Conservation (phyloP, 2,329 filamentous ascomycete species). For the Bipolaris oryzae region DNA sequence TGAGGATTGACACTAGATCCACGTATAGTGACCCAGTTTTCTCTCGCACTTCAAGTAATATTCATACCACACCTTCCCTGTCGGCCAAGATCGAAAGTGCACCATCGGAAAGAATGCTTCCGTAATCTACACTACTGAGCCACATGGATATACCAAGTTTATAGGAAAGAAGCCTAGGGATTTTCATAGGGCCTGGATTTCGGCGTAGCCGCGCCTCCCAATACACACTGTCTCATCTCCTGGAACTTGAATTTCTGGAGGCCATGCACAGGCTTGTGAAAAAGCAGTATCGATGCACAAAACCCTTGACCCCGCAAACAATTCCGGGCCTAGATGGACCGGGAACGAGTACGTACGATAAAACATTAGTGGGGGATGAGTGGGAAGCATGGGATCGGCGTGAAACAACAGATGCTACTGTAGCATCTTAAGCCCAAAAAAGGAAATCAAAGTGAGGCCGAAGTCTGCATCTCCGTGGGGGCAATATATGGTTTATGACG, state of each 20-base stretch:
- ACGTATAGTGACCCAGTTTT: background rate
- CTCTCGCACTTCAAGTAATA: background rate
- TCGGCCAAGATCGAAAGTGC: background rate
- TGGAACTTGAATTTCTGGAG: background rate
- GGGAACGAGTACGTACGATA: background rate
- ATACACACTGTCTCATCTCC: background rate
- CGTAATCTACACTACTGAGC: background rate
- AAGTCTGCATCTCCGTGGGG: background rate
- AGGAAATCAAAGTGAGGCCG: background rate
- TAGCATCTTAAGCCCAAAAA: background rate
- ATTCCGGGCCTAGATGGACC: background rate
- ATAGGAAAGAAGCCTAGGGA: background rate
- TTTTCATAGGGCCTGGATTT: background rate
- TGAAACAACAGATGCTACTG: background rate
- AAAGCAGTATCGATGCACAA: background rate
- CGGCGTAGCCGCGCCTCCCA: background rate
- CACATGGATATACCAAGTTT: background rate
- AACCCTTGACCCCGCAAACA: background rate
- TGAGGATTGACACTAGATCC: background rate
- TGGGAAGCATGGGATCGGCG: background rate
- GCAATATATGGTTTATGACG: background rate
- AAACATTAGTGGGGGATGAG: background rate
- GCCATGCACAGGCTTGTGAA: background rate
- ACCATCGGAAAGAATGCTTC: no score
- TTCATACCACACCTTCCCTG: background rate